Evolutionary conservation across 768 basidiomycete species (phyloP).

Genomic region (Asterophora parasitica): DNA sequence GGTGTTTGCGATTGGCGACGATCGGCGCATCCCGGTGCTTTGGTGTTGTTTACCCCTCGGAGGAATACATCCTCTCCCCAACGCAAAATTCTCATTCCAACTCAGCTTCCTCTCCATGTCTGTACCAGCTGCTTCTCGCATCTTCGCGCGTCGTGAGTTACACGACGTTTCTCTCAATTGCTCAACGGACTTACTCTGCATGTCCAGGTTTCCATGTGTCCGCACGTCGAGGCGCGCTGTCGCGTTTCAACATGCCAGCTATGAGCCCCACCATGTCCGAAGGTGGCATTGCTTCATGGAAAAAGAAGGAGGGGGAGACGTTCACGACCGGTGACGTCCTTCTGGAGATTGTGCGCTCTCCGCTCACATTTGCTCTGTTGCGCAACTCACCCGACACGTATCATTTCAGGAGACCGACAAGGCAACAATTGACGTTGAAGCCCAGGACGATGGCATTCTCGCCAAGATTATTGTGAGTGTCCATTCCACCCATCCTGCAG

Average conservation of each 20-base stretch:
- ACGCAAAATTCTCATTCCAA: slow-evolving; percentile 26
- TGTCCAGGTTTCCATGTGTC: slow-evolving; percentile 77
- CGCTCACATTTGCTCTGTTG: not conserved
- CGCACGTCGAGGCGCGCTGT: slow-evolving; percentile 68
- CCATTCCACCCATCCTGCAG: not conserved
- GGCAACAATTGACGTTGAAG: slow-evolving; percentile 99
- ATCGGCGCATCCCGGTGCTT: slow-evolving; percentile 19
- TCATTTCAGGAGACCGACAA: slow-evolving; percentile 92
- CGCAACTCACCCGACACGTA: slow-evolving; percentile 13
- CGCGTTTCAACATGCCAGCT: slow-evolving; percentile 93
- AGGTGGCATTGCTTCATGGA: slow-evolving; percentile 97
- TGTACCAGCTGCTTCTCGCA: slow-evolving; percentile 53
- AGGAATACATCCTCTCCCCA: slow-evolving; percentile 18
- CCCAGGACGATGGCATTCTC: slow-evolving; percentile 94
- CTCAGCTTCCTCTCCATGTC: slow-evolving; percentile 45
- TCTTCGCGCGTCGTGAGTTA: slow-evolving; percentile 60
- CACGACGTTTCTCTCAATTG: not conserved
- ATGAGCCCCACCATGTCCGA: slow-evolving; percentile 99
- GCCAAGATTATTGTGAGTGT: slow-evolving; percentile 90
- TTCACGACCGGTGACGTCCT: slow-evolving; percentile 91
- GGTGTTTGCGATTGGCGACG: not conserved
- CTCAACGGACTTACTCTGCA: not conserved
- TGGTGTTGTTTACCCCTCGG: slow-evolving; percentile 28
- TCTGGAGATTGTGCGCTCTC: slow-evolving; percentile 77
- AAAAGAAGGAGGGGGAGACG: slow-evolving; percentile 91